phyloP scores from a whole-genome alignment of 108 stramenopile species.

The Stephanodiscus triporus region DNA sequence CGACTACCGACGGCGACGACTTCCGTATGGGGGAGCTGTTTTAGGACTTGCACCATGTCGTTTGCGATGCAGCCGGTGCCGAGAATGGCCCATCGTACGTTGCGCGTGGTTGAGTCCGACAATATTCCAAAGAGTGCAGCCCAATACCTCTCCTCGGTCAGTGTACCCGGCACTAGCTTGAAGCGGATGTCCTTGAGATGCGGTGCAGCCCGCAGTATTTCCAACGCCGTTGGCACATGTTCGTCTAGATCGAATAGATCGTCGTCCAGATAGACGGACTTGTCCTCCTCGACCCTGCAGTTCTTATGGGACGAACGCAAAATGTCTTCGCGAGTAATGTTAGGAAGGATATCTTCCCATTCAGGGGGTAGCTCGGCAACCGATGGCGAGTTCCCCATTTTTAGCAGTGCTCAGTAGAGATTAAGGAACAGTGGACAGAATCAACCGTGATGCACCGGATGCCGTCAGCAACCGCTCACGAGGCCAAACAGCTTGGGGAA shows the following conservation, averaged over 20 bases:
- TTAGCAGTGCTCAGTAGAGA: neutral
- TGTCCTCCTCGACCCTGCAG: conserved; percentile 11
- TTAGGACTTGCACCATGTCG: conserved; percentile 58
- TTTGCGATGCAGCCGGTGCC: conserved; percentile 57
- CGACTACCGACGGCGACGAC: conserved; percentile 50
- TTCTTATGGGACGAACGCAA: conserved; percentile 20
- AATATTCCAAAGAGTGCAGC: conserved; percentile 1
- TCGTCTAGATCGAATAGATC: conserved; percentile 45
- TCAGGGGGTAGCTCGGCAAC: conserved; percentile 30
- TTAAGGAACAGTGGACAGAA: neutral
- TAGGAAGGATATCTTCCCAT: conserved; percentile 41
- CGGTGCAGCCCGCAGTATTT: conserved; percentile 35
- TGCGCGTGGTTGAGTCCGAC: conserved; percentile 26
- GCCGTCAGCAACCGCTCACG: no score
- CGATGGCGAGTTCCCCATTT: conserved; percentile 19
- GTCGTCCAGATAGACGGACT: conserved; percentile 27
- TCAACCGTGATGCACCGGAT: no score
- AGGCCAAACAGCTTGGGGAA: no score
- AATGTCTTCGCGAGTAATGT: conserved; percentile 34
- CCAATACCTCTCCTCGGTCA: conserved; percentile 49
- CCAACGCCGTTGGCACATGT: conserved; percentile 34
- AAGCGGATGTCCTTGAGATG: conserved; percentile 46
- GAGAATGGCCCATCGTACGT: conserved; percentile 52
- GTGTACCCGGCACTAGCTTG: conserved; percentile 40
- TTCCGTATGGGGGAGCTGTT: conserved; percentile 50